Evolutionary conservation across 2,329 filamentous ascomycete genomes (phyloP), one percentile per base, ranked within the genome.

Genomic region (Akanthomyces lecanii): DNA sequence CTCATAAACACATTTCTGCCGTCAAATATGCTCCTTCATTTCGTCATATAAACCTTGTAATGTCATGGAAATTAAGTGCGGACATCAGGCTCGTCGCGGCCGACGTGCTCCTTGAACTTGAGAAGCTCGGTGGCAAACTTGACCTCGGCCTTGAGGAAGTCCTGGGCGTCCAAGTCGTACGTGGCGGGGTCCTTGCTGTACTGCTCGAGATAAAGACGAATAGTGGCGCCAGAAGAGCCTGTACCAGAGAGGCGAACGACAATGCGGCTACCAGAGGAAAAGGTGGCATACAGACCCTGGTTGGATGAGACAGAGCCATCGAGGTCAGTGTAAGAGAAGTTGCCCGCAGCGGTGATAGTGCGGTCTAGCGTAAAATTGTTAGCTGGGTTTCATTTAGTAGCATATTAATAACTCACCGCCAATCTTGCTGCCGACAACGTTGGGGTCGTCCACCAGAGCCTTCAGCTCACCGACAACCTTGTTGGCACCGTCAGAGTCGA

Each of bases 321-420:
- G n/a, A 99, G 88, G 74, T 99, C 95, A 10, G 92, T 98, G 85
- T 99, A 99, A 38, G 91, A 92, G 78, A 99, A 99, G 84, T 99
- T 93, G 68, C 93, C 95, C 7, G 93, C 94, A 71, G 96, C 91
- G 56, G 87, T 81, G 50, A 97, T 92, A 72, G 92, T 96, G 75
- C 90, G 90, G 67, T 83, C 84, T 86, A 61, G 38, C 2, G 58
- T 42, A 25, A n/a, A 53, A 36, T 10, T 36, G 68, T 75, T 61
- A 73, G 70, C 55, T 44, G 40, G 61, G n/a, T 53, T 55, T 36
- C 59, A 44, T 3, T 18, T 16, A 12, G n/a, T 16, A 16, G 38
- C 7, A 40, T 40, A 28, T 48, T 10, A 6, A 48, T 44, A 52
- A 72, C 74, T 70, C 78, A 82, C 90, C 91, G 67, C 85, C 84